These are phyloP conservation scores for Astragalus membranaceus DNA, from an alignment of 306 rosid species.

Conservation along the genomic window DNA sequence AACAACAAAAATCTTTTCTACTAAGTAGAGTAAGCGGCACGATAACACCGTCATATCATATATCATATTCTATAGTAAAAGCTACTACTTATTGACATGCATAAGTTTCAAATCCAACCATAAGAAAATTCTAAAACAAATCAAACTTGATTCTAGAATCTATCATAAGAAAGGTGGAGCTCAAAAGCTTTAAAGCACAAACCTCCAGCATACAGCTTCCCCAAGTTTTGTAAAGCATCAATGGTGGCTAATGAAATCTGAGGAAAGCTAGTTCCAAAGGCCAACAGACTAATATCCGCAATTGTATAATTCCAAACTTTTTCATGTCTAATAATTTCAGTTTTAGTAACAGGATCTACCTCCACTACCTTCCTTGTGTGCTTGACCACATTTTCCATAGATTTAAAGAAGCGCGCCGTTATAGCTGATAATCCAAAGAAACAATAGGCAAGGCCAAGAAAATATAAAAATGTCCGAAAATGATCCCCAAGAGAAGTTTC, in stretches of 20 bases:
- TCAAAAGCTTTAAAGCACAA: slow-evolving; percentile 25
- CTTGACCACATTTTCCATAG: slow-evolving; percentile 93
- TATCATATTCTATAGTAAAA: not conserved
- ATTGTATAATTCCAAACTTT: slow-evolving; percentile 94
- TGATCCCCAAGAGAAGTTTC: slow-evolving; percentile 56
- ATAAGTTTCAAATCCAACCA: slow-evolving; percentile 9
- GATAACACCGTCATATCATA: not conserved
- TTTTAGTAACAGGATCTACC: slow-evolving; percentile 52
- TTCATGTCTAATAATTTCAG: slow-evolving; percentile 41
- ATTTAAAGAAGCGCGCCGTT: slow-evolving; percentile 68
- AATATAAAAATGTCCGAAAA: slow-evolving; percentile 49
- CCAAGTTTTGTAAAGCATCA: slow-evolving; percentile 78
- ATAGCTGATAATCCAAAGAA: slow-evolving; percentile 88
- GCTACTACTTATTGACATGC: not conserved
- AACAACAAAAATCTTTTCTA: not conserved
- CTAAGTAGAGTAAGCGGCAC: not conserved
- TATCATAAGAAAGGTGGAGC: not conserved
- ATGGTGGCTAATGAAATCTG: slow-evolving; percentile 94
- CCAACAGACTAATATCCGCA: slow-evolving; percentile 88
- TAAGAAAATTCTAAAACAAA: not conserved
- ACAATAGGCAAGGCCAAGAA: slow-evolving; percentile 76
- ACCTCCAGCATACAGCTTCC: slow-evolving; percentile 90
- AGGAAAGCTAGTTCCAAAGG: slow-evolving; percentile 98
- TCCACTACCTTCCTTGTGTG: slow-evolving; percentile 60
- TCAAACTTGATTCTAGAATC: slow-evolving; percentile 8